Base-by-base conservation (phyloP, 805 yeast genomes). In the Ogataea chonburiensis region DNA sequence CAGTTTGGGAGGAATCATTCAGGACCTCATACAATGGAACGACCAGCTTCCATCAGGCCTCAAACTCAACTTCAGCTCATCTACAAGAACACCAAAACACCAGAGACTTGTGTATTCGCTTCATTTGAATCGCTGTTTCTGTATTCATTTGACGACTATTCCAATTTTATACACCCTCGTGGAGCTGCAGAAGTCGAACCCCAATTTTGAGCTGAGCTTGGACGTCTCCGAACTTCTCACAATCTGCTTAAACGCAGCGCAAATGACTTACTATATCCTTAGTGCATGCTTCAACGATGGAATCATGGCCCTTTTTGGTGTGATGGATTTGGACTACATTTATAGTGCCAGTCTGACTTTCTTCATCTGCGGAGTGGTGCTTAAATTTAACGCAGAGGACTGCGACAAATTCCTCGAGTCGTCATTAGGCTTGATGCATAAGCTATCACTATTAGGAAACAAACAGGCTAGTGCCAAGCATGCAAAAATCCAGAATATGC, bases 271-370 rank as follows among this genome's bases (percentile, higher is more conserved):
- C 3, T 40, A 41, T 23, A 46, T 51, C 10, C 28, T 49, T 9
- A 35, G 30, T 5, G 34, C 43, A 5, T 47, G 54, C 30, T 40
- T 41, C 32, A 46, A 47, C 24, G 49, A 51, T 12, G 44, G 44
- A 8, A 44, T 47, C 16, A 24, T 55, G 17, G 60, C 58, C 3
- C 34, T 45, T 3, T 53, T 45, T 41, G 60, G 58, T 16, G 53
- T 52, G n/a, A 48, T 55, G 55, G 60, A 55, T 39, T 40, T 54
- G 23, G 58, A 55, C 37, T 55, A 55, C 29, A 28, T 54, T 15
- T 52, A 51, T 34, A 53, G 55, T 31, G 50, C 58, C 2, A 41
- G 52, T 14, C 31, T 54, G 31, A 48, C 58, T 1, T 51, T 52
- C 13, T 54, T 55, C 39, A 52, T 55, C 43, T 52, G 56, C 37